Evolutionary conservation across 768 basidiomycete genomes (phyloP).

Genomic region (Erythrobasidium yunnanense): DNA sequence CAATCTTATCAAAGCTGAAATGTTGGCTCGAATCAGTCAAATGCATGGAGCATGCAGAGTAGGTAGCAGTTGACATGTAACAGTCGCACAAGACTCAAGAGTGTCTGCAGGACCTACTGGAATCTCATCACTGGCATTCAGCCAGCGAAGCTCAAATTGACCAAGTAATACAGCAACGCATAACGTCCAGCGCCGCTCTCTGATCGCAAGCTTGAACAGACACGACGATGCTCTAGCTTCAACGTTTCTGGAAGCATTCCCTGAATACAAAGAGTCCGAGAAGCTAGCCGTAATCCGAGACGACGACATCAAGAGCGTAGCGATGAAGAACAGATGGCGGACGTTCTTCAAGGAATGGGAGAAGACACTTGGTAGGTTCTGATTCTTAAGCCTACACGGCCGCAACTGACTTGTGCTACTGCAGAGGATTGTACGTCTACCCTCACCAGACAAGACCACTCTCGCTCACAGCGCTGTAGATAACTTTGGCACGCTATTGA

Average conservation of each 20-base stretch:
- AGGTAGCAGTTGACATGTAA: background rate
- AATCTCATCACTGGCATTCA: constrained; percentile 10
- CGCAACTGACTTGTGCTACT: background rate
- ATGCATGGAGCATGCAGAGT: constrained; percentile 28
- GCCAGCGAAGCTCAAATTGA: constrained; percentile 11
- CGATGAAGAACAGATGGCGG: constrained; percentile 83
- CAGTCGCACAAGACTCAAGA: background rate
- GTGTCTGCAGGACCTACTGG: constrained; percentile 18
- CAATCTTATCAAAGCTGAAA: background rate
- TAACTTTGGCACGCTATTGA: constrained; percentile 92
- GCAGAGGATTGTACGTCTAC: background rate
- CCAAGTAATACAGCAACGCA: constrained; percentile 10
- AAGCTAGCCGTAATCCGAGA: constrained; percentile 60
- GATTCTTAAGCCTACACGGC: background rate
- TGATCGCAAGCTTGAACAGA: constrained; percentile 43
- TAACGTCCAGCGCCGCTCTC: background rate
- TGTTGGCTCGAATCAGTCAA: background rate
- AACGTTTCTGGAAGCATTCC: constrained; percentile 64
- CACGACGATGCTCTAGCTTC: constrained; percentile 84
- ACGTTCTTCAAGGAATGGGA: constrained; percentile 66
- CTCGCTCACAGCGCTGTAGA: too few relatives aligned
- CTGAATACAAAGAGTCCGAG: constrained; percentile 52
- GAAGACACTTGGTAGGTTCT: constrained; percentile 28
- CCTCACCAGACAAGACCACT: too few relatives aligned
- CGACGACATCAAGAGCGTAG: constrained; percentile 67